Evolutionary conservation across 2,329 filamentous ascomycete species (phyloP).

Genomic region (Fusarium mexicanum): DNA sequence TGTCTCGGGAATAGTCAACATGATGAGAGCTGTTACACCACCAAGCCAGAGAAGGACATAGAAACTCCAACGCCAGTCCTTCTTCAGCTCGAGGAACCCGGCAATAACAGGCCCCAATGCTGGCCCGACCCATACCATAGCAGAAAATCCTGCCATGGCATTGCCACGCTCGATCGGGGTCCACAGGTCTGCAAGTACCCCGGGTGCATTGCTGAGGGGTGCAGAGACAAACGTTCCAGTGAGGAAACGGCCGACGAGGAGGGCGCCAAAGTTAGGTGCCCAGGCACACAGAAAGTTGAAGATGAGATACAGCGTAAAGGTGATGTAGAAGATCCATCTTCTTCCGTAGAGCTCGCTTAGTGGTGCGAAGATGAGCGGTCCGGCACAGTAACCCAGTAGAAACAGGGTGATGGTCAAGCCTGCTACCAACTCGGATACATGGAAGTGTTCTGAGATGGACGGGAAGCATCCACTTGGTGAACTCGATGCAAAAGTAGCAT

Average conservation of each 20-base stretch:
- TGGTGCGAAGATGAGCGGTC: constrained; percentile 78
- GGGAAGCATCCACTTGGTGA: constrained; percentile 23
- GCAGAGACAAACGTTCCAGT: constrained; percentile 84
- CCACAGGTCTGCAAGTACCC: constrained; percentile 82
- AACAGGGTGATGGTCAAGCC: constrained; percentile 31
- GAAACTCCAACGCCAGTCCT: constrained; percentile 67
- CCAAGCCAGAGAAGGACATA: constrained; percentile 69
- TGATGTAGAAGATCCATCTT: constrained; percentile 62
- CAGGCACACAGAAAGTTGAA: constrained; percentile 82
- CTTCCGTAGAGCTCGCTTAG: constrained; percentile 77
- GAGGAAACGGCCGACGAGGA: constrained; percentile 78
- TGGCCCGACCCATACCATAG: constrained; percentile 78
- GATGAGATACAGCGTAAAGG: constrained; percentile 73
- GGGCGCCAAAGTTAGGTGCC: constrained; percentile 74
- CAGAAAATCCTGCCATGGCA: constrained; percentile 82
- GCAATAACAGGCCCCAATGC: constrained; percentile 64
- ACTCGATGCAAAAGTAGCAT: constrained; percentile 25
- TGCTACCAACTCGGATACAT: constrained; percentile 22
- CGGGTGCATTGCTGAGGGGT: constrained; percentile 82
- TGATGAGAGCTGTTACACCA: constrained; percentile 81
- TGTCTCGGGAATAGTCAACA: constrained; percentile 85
- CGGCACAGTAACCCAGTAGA: constrained; percentile 62
- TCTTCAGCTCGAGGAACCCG: constrained; percentile 74
- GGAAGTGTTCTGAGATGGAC: constrained; percentile 14
- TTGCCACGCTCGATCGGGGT: constrained; percentile 80